Base-by-base conservation (phyloP, 2,329 filamentous ascomycete species). In the Fusarium ramigenum region DNA sequence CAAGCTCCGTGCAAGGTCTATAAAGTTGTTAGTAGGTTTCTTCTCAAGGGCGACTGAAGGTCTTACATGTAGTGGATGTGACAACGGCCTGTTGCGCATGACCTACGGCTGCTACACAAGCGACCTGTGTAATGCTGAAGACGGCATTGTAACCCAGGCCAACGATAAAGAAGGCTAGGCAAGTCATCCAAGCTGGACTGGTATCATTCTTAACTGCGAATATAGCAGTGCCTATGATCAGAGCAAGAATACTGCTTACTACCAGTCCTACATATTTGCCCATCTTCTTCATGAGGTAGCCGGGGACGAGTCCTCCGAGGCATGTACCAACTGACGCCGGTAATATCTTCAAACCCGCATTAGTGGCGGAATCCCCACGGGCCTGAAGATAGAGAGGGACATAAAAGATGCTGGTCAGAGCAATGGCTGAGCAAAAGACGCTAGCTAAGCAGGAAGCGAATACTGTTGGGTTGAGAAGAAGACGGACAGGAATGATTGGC, bases 321-420 rank as follows among this genome's bases (percentile, higher is more conserved):
- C 91, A 91, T 18, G 89, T 87, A 9, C 92, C 93, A 19, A 92
- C 79, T 1, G 92, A 89, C 47, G 92, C 87, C 2, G 92, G 91
- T 23, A 94, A 86, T 50, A 95, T 84, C 23, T 90, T 87, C 3
- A 90, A 83, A 1, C 93, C 93, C 0, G 93, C 88, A 23, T 87
- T 83, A 0, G 92, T 93, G 0, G 93, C 85, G 1, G 89, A 89
- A 60, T 90, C 83, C 9, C 92, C 92, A 30, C 89, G 87, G 5
- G 93, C 87, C 79, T 95, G 92, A 72, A 95, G 91, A 82, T 93
- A 95, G 14, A 96, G 85, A 0, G 93, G 93, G 1, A 91, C 85
- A 25, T 67, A 67, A 2, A 67, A 67, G 7, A 65, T 39, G 11
- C 60, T 53, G 79, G 95, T 96, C 81, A 93, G 93, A 49, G 93